These are phyloP conservation scores for Staphylotrichum longicolle DNA, from an alignment of 495 filamentous ascomycete species.

Conservation along the genomic window DNA sequence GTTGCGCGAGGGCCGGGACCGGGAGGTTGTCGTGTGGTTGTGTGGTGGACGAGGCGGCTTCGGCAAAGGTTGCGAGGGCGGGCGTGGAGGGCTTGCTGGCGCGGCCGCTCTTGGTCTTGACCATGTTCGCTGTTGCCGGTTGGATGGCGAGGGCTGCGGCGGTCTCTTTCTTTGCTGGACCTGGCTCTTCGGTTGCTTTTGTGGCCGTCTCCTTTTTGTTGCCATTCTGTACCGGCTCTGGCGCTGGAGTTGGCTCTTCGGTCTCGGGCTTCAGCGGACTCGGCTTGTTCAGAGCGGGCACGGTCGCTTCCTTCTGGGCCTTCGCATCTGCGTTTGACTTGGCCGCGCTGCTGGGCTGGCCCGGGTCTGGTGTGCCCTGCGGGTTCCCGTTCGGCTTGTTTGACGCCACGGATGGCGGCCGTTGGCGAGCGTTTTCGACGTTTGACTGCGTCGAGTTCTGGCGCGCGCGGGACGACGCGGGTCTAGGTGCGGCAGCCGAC, in stretches of 20 bases:
- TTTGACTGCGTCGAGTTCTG: slow-evolving; percentile 61
- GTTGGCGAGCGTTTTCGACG: slow-evolving; percentile 52
- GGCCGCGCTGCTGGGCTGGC: slow-evolving; percentile 27
- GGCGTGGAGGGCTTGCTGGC: slow-evolving; percentile 65
- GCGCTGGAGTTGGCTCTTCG: slow-evolving; percentile 23
- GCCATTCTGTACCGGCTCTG: slow-evolving; percentile 22
- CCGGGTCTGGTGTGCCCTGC: slow-evolving; percentile 30
- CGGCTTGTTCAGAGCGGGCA: slow-evolving; percentile 18
- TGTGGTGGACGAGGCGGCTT: slow-evolving; percentile 36
- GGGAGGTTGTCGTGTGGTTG: slow-evolving; percentile 16
- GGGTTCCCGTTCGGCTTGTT: slow-evolving; percentile 41
- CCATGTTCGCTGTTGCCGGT: slow-evolving; percentile 32
- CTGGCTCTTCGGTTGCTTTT: slow-evolving; percentile 28
- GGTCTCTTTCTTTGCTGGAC: slow-evolving; percentile 35
- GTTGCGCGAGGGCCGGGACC: slow-evolving; percentile 31
- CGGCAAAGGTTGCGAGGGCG: slow-evolving; percentile 51
- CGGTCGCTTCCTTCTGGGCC: slow-evolving; percentile 36
- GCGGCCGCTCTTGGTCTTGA: slow-evolving; percentile 55
- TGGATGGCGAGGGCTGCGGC: slow-evolving; percentile 26
- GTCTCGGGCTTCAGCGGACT: slow-evolving; percentile 24
- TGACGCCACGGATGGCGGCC: slow-evolving; percentile 60
- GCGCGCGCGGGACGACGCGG: slow-evolving; percentile 64
- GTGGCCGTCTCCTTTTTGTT: slow-evolving; percentile 35
- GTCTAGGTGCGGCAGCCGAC: slow-evolving; percentile 45
- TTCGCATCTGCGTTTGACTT: slow-evolving; percentile 36